Evolutionary conservation across 208 protist genomes (phyloP).

Genomic region (Leishmania lainsoni): DNA sequence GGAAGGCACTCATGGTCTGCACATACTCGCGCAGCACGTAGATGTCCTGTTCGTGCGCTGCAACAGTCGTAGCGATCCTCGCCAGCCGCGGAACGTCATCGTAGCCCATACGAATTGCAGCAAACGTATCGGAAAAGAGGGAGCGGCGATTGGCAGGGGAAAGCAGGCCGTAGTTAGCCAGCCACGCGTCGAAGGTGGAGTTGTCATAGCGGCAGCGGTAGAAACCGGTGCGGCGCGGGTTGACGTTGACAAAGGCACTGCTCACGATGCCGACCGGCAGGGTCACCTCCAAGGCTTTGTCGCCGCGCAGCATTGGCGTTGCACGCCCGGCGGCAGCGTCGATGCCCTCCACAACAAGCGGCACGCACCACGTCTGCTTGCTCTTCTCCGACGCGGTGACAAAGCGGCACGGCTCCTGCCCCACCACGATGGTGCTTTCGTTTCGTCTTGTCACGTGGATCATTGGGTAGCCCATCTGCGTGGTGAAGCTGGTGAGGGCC

Average conservation of each 20-base stretch:
- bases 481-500: constrained; percentile 93
- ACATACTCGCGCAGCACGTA: constrained; percentile 64
- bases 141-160: constrained; percentile 48
- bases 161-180: constrained; percentile 55
- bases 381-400: constrained; percentile 34
- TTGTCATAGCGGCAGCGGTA: constrained; percentile 89
- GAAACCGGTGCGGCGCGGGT: constrained; percentile 77
- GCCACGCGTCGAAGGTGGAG: constrained; percentile 47
- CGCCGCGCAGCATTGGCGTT: constrained; percentile 56
- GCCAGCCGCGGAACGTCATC: constrained; percentile 58
- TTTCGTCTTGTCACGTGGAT: constrained; percentile 57
- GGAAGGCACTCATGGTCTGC: constrained; percentile 38
- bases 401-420: constrained; percentile 72
- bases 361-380: constrained; percentile 64
- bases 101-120: constrained; percentile 76
- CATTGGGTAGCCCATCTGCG: constrained; percentile 94
- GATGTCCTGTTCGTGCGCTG: constrained; percentile 48
- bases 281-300: constrained; percentile 41
- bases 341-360: constrained; percentile 60
- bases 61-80: constrained; percentile 40
- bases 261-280: constrained; percentile 42
- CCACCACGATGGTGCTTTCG: constrained; percentile 9
- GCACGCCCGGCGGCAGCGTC: constrained; percentile 32
- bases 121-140: constrained; percentile 78
- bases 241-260: constrained; percentile 53